A percentile compares a stretch with the other conserved stretches of the same genome.
These are phyloP conservation scores for Monilinia fructigena DNA, from an alignment of 2,329 filamentous ascomycete genomes.

Conservation along the genomic window DNA sequence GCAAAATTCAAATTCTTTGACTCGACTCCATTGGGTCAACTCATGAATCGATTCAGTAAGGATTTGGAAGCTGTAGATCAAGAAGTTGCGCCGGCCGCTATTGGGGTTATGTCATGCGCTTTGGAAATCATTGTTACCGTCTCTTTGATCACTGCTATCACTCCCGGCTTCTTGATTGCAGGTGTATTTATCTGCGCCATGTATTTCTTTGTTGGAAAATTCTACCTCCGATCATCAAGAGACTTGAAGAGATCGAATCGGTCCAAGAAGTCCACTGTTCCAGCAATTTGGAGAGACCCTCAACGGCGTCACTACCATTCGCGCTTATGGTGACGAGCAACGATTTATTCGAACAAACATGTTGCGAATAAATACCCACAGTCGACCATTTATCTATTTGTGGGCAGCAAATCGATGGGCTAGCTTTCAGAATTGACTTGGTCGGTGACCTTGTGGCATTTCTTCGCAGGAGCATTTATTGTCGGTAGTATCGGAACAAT, in stretches of 20 bases:
- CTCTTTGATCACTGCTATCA: slow-evolving; percentile 81
- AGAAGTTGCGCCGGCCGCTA: slow-evolving; percentile 89
- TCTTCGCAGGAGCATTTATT: slow-evolving; percentile 91
- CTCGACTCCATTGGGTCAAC: slow-evolving; percentile 87
- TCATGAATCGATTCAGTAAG: slow-evolving; percentile 99
- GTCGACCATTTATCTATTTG: slow-evolving; percentile 90
- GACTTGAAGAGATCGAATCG: slow-evolving; percentile 95
- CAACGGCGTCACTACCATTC: slow-evolving; percentile 91
- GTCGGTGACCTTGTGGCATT: slow-evolving; percentile 90
- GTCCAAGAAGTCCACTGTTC: slow-evolving; percentile 93
- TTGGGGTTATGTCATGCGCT: slow-evolving; percentile 66
- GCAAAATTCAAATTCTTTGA: slow-evolving; percentile 98
- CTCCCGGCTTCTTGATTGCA: slow-evolving; percentile 85
- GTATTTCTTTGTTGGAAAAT: slow-evolving; percentile 78
- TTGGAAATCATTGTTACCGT: slow-evolving; percentile 78
- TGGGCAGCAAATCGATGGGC: slow-evolving; percentile 98
- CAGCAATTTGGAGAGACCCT: slow-evolving; percentile 98
- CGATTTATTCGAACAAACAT: slow-evolving; percentile 95
- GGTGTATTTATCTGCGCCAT: slow-evolving; percentile 79
- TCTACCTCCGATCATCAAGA: slow-evolving; percentile 90
- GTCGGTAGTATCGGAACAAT: slow-evolving; percentile 78
- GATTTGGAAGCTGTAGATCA: slow-evolving; percentile 94
- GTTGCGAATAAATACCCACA: slow-evolving; percentile 81
- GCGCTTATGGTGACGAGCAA: slow-evolving; percentile 90
- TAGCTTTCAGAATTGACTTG: slow-evolving; percentile 86